Percentiles rank a stretch among this genome's conserved stretches.
These are phyloP conservation scores for Aspergillus fumigatus DNA, from an alignment of 2,329 filamentous ascomycete species.

Conservation along the genomic window DNA sequence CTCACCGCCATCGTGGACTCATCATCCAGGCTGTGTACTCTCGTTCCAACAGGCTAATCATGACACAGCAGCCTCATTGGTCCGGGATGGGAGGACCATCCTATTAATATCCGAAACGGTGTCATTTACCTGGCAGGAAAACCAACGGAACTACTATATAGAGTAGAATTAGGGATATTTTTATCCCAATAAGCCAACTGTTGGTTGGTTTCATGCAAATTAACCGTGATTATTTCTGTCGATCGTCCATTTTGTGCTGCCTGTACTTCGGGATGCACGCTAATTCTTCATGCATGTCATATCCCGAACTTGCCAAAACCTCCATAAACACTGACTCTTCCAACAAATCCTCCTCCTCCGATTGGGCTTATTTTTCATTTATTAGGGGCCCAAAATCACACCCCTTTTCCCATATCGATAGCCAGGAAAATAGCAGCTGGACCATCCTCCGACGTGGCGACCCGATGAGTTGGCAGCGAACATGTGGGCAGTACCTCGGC, in stretches of 20 bases:
- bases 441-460: background rate
- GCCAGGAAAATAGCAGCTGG: background rate
- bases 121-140: background rate
- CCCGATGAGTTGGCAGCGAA: background rate
- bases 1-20: background rate
- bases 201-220: background rate
- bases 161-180: background rate
- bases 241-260: background rate
- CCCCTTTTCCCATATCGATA: background rate
- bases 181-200: background rate
- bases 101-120: background rate
- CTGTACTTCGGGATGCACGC: background rate
- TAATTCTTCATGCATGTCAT: background rate
- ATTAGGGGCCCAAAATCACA: background rate
- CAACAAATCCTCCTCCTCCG: background rate
- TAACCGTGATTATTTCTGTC: background rate
- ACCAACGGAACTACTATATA: background rate
- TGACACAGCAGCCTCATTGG: background rate
- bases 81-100: background rate
- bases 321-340: background rate
- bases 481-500: background rate
- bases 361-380: background rate
- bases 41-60: background rate
- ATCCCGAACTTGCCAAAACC: background rate
- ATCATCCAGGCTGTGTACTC: background rate